Base-by-base conservation (phyloP, 495 filamentous ascomycete species). In the Penicillium silybi region DNA sequence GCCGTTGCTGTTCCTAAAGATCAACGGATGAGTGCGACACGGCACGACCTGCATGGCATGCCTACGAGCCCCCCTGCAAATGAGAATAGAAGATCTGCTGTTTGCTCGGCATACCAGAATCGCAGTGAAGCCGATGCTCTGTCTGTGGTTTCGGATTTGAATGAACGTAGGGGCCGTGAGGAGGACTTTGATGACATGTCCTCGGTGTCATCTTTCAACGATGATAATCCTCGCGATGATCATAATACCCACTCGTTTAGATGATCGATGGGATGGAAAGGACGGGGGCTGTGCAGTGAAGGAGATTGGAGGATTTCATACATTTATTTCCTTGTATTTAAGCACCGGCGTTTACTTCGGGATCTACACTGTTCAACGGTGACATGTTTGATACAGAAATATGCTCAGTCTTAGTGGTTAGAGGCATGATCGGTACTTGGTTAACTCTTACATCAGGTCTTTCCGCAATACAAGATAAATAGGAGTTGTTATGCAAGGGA, bases 161-260 rank as follows among this genome's bases (percentile, higher is more conserved):
- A 58, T 50, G 58, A 51, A 1, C 47, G 52, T 10, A 49, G 44
- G 26, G 43, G 41, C 3, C 43, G 54, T 32, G 58, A 47, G 11
- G 41, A 50, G 10, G 56, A 58, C 16, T 61, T 64, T 41, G 65
- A 70, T 62, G 66, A 67, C 35, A 37, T 69, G 37, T 74, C 71
- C 13, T 68, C 67, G 25, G 64, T 75, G 3, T 75, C 70, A 39
- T 71, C 65, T 0, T 59, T 71, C 48, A 53, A 65, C 26, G 66
- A 58, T 35, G 50, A 45, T 20, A 38, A 44, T 29, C 11, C 41
- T 13, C 3, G 8, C n/a, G 4, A 15, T 4, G 19, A 41, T 19
- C 19, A 40, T 19, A 38, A 49, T 41, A 38, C 25, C 4, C 29
- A 44, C 41, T 25, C 50, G 2, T 47, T 38, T 2, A n/a, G 38